phyloP scores from a whole-genome alignment of 192 early-diverging fungal genomes.

The Piromyces finnis region DNA sequence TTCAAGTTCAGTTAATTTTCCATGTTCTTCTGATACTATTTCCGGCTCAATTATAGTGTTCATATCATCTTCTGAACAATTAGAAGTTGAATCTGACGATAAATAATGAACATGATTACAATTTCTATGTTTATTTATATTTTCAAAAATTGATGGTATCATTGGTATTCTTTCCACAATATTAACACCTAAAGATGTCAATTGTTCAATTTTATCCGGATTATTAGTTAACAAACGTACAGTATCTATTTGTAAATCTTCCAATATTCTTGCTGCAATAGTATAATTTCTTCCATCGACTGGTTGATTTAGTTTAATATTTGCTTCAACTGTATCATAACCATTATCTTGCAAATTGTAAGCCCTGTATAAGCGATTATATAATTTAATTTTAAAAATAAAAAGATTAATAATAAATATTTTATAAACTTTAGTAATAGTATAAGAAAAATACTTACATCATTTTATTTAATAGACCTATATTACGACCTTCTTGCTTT shows the following conservation, averaged over 20 bases:
- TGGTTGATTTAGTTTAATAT: conserved; percentile 72
- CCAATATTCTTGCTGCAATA: conserved; percentile 70
- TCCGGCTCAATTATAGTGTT: not conserved
- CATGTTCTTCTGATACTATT: not conserved
- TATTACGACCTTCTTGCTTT: conserved; percentile 89
- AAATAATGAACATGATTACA: not conserved
- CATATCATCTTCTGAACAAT: not conserved
- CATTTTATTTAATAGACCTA: conserved; percentile 84
- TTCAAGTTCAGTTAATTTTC: not conserved
- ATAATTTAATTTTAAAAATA: not conserved
- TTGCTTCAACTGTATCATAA: conserved; percentile 84
- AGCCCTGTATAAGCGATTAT: conserved; percentile 57
- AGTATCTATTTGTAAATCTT: conserved; percentile 52
- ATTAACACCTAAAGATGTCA: conserved; percentile 49
- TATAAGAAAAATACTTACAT: conserved; percentile 22
- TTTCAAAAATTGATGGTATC: conserved; percentile 39
- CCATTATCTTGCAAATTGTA: conserved; percentile 95
- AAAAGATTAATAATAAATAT: not conserved
- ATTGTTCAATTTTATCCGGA: conserved; percentile 74
- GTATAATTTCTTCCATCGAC: conserved; percentile 88
- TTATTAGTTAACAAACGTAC: conserved; percentile 89
- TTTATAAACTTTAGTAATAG: not conserved
- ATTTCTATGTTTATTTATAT: not conserved
- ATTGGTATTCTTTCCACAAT: conserved; percentile 73
- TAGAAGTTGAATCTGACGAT: not conserved